These are phyloP conservation scores for Gnetum montanum DNA, from an alignment of 75 land plant species.

Conservation along the genomic window DNA sequence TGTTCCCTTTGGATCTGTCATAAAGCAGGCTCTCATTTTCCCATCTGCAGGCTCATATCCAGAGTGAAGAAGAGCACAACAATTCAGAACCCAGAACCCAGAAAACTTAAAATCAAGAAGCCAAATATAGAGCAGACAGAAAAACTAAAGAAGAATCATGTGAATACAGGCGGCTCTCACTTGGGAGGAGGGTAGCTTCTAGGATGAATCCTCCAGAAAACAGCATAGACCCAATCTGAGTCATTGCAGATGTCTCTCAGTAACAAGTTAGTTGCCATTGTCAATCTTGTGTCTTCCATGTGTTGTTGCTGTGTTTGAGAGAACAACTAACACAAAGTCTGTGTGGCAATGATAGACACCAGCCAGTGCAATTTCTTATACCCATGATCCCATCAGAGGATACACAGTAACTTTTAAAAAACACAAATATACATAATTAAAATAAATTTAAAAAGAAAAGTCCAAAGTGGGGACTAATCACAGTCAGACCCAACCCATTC, in stretches of 20 bases:
- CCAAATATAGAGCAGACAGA: neutral
- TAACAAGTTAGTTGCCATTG: conserved; percentile 11
- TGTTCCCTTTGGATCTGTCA: conserved; percentile 46
- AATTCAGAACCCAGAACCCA: neutral
- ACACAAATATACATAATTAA: no score
- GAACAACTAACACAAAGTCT: no score
- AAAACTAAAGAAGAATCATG: neutral
- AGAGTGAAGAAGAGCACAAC: neutral
- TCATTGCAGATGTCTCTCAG: conserved; percentile 27
- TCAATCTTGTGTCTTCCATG: neutral
- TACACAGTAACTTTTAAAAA: no score
- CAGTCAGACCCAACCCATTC: no score
- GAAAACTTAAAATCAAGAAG: neutral
- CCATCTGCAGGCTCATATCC: conserved; percentile 28
- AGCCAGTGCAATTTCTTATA: no score
- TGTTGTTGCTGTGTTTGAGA: no score
- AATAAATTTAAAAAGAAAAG: no score
- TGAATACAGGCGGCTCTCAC: conserved; percentile 13
- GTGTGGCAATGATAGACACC: no score
- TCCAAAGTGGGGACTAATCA: no score
- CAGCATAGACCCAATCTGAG: conserved; percentile 37
- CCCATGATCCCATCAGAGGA: no score
- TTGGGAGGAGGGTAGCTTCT: conserved; percentile 44
- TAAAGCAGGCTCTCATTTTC: conserved; percentile 19
- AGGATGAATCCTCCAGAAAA: conserved; percentile 41